Evolutionary conservation across 345 rosid species (phyloP), one percentile per base, ranked within the genome.

Genomic region (Combretum micranthum): DNA sequence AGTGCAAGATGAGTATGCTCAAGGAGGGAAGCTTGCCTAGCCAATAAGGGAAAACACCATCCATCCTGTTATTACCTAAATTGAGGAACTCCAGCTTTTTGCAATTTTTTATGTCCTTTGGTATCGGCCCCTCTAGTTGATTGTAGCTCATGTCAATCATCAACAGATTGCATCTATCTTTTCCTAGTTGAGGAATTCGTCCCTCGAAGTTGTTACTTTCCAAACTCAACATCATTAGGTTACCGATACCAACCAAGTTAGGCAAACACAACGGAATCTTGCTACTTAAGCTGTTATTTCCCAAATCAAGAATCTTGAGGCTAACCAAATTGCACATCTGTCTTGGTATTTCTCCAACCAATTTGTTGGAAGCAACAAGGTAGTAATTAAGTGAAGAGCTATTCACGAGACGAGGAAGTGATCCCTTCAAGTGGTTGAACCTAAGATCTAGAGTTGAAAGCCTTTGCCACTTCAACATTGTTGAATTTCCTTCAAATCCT

Each of bases 1-100:
- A 52, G 26, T 44, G 13, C n/a, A 70, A n/a, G n/a, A 43, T 3
- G 45, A 23, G 20, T 8, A 57, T 4, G 32, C 1, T 32, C 14
- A 70, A 49, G 44, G 44, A 19, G 0, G 53, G 50, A 18, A 64
- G 44, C 15, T 15, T 22, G 20, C 72, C 75, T 15, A 75, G 25
- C 75, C 63, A 67, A 23, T 47, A 70, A 0, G 70, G 75, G 21
- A 75, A 75, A 2, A 54, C 61, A 52, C 59, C 75, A 20, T 18
- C 1, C 4, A 70, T 59, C 18, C 17, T 8, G 50, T 53, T 61
- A 39, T 60, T 37, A 25, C 64, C 68, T 0, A 75, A 13, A 46
- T 67, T 50, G 20, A 75, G 57, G 57, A 14, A 13, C 19, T 54
- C 4, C 13, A 61, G 17, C 8, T 2, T 13, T 6, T 7, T 2